Base-by-base conservation (phyloP, 2,329 filamentous ascomycete species). In the Coleophoma cylindrospora region DNA sequence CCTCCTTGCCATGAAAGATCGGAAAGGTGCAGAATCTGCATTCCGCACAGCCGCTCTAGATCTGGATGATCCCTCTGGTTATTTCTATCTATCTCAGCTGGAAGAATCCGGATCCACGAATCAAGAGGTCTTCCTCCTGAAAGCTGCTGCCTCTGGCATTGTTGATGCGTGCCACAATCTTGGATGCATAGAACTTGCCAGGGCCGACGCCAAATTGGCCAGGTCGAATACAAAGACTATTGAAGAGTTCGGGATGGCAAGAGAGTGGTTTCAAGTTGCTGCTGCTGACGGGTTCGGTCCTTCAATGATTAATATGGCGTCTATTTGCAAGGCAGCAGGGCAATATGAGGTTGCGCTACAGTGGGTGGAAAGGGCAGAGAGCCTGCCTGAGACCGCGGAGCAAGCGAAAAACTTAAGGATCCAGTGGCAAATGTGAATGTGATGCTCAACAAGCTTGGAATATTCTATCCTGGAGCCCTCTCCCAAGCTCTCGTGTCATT, bases 21-120 rank as follows among this genome's bases (percentile, higher is more conserved):
- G 45, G 44, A 14, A 17, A 41, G 58, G 49, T n/a, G 61, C 63
- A 1, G 50, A 54, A 14, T 40, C 43, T 15, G 55, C 52, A 1
- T 63, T 65, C n/a, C 47, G 59, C 33, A 62, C 54, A 49, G 64
- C 61, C 10, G 64, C 64, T 3, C 17, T 63, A 3, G 59, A 63
- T 37, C 44, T 62, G 4, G 60, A 66, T 52, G 56, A 66, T 6
- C 57, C 64, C 2, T 15, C 40, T 7, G 64, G 54, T 6, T 65
- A 63, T 47, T 65, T 61, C 48, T 57, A 62, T 33, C 56, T 66
- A n/a, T 59, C 63, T 3, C 46, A 59, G 17, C 32, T 59, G 2
- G 34, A 58, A 38, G 47, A 50, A 15, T 34, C 51, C 9, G 53
- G 49, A 0, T 59, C 60, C 7, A n/a, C 43, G 11, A 45, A 54